A percentile compares a stretch with the other conserved stretches of the same genome.
Evolutionary conservation across 2,329 filamentous ascomycete genomes (phyloP).

Genomic region (Colletotrichum sp.): DNA sequence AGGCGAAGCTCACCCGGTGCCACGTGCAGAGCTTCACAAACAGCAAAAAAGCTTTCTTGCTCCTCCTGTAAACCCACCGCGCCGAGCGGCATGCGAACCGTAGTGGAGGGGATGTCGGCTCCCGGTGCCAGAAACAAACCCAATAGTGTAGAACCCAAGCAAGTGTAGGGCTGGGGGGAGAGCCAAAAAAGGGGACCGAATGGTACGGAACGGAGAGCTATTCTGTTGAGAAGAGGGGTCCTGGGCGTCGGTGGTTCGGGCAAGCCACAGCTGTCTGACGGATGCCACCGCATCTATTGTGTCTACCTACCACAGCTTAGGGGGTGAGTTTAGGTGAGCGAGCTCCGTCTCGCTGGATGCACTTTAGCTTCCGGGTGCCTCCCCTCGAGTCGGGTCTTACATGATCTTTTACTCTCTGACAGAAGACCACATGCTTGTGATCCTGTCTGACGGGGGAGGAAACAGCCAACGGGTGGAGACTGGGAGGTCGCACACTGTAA

Average conservation of each 20-base stretch:
- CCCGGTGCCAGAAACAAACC: background rate
- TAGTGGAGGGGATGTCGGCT: background rate
- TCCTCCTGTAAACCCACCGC: background rate
- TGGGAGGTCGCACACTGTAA: background rate
- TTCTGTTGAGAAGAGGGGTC: background rate
- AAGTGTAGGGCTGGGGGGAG: conserved; percentile 12
- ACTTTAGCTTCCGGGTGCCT: background rate
- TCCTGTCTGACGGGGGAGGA: conserved; percentile 4
- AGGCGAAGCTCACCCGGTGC: background rate
- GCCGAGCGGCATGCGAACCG: background rate
- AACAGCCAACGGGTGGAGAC: background rate
- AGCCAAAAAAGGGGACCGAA: background rate
- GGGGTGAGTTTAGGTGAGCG: conserved; percentile 1
- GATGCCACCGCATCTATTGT: background rate
- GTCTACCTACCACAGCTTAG: background rate
- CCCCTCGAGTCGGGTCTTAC: background rate
- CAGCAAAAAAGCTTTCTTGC: background rate
- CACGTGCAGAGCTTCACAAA: background rate
- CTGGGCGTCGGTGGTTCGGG: background rate
- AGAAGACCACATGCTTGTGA: background rate
- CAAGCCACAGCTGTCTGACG: conserved; percentile 5
- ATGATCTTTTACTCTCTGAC: background rate
- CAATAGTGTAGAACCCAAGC: background rate
- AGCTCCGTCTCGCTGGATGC: background rate
- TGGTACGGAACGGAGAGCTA: background rate